Conservation (phyloP, 2,329 filamentous ascomycete species). For the Pyrenophora tritici-repentis region DNA sequence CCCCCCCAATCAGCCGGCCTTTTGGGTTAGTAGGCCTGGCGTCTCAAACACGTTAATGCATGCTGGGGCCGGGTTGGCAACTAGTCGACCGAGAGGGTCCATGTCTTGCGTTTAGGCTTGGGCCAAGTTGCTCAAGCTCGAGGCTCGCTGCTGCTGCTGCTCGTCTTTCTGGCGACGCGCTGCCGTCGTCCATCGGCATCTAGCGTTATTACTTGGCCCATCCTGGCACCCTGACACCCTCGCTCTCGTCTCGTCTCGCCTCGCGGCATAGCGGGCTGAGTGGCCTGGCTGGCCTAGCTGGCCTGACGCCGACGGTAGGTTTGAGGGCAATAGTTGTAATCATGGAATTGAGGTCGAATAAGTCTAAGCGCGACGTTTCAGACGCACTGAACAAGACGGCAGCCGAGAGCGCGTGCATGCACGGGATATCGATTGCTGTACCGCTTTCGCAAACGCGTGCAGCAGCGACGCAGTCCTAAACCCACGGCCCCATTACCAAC, state of each 20-base stretch:
- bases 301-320: background rate
- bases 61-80: slow-evolving; percentile 1
- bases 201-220: too few species aligned
- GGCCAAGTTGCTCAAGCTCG: too few species aligned
- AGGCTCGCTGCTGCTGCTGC: too few species aligned
- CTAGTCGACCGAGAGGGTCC: slow-evolving; percentile 3
- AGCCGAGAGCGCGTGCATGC: slow-evolving; percentile 17
- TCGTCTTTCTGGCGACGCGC: too few species aligned
- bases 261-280: too few species aligned
- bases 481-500: slow-evolving; percentile 7
- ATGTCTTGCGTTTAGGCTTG: too few species aligned
- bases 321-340: background rate
- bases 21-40: slow-evolving; percentile 1
- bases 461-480: slow-evolving; percentile 6
- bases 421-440: slow-evolving; percentile 20
- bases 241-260: too few species aligned
- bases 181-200: too few species aligned
- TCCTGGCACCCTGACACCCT: too few species aligned
- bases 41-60: slow-evolving; percentile 15
- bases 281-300: background rate
- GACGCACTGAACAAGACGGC: slow-evolving; percentile 9
- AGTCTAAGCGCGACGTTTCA: slow-evolving; percentile 18
- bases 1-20: background rate
- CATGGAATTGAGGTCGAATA: slow-evolving; percentile 3
- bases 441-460: slow-evolving; percentile 16